Evolutionary conservation across 1,284 basidiomycete genomes (phyloP).

Genomic region (Microbotryum silenes-acaulis): DNA sequence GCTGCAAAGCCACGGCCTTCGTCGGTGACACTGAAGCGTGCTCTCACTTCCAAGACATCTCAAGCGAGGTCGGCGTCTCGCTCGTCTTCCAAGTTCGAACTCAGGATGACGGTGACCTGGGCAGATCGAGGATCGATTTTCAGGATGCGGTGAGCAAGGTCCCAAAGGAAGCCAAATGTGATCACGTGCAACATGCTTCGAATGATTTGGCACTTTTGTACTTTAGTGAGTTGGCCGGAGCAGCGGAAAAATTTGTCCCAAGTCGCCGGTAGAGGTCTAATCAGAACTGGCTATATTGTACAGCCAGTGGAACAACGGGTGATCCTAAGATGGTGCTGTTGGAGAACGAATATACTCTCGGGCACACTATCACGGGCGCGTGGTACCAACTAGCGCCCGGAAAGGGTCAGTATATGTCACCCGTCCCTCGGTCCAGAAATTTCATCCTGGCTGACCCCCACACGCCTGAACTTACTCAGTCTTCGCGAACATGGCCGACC

Average conservation of each 20-base stretch:
- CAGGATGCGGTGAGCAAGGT: slow-evolving; percentile 1
- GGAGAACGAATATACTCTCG: slow-evolving; percentile 12
- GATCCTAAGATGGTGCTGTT: slow-evolving; percentile 24
- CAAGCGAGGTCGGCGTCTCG: slow-evolving; percentile 3
- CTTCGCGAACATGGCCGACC: slow-evolving; percentile 27
- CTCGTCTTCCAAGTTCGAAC: slow-evolving; percentile 20
- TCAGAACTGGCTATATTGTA: neutral
- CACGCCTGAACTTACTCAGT: neutral
- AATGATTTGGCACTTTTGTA: slow-evolving; percentile 22
- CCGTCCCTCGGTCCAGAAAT: neutral
- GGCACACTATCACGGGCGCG: slow-evolving; percentile 9
- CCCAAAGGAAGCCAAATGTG: slow-evolving; percentile 2
- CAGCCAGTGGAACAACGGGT: slow-evolving; percentile 21
- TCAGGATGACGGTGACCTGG: neutral
- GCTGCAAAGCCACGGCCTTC: slow-evolving; percentile 18
- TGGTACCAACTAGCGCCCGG: slow-evolving; percentile 25
- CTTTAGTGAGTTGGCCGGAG: neutral
- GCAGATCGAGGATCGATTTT: slow-evolving; percentile 10
- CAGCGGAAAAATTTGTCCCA: no score
- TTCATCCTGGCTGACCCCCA: neutral
- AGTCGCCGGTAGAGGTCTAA: no score
- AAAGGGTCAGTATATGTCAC: neutral
- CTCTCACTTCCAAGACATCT: slow-evolving; percentile 17
- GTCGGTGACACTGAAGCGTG: slow-evolving; percentile 21
- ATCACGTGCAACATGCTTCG: neutral